Evolutionary conservation across 2,329 filamentous ascomycete species (phyloP).

Genomic region (Fonsecaea multimorphosa): DNA sequence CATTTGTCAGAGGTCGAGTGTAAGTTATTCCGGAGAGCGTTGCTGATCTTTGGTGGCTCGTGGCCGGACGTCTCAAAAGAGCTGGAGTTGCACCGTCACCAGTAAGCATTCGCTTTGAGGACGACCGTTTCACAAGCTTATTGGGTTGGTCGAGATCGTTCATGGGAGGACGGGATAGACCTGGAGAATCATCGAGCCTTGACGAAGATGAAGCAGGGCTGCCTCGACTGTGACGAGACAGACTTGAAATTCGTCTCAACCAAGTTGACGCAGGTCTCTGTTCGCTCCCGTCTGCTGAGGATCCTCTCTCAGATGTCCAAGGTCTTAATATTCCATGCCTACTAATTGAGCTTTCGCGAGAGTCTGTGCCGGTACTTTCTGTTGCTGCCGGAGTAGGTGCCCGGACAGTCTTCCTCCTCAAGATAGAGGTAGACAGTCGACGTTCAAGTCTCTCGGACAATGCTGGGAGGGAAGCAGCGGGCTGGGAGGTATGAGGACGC

Average conservation of each 20-base stretch:
- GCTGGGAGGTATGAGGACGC: conserved; percentile 40
- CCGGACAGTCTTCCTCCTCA: conserved; percentile 28
- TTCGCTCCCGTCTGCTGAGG: conserved; percentile 33
- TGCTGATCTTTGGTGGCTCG: conserved; percentile 67
- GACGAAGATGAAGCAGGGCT: conserved; percentile 43
- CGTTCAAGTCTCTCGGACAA: conserved; percentile 27
- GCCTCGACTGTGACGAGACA: conserved; percentile 28
- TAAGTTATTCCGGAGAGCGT: conserved; percentile 48
- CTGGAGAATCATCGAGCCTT: conserved; percentile 27
- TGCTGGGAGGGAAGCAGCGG: conserved; percentile 22
- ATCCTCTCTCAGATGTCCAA: conserved; percentile 34
- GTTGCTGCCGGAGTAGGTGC: conserved; percentile 21
- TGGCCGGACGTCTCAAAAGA: conserved; percentile 64
- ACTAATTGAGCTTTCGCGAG: conserved; percentile 38
- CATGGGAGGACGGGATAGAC: conserved; percentile 22
- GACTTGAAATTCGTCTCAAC: conserved; percentile 38
- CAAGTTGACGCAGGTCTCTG: conserved; percentile 34
- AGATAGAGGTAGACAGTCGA: conserved; percentile 31
- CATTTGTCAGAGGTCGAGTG: conserved; percentile 28
- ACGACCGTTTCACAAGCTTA: conserved; percentile 67
- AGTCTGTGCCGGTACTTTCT: conserved; percentile 29
- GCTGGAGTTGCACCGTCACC: conserved; percentile 54
- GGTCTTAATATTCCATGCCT: conserved; percentile 34
- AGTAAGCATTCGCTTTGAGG: conserved; percentile 58
- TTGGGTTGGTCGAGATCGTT: conserved; percentile 55